Evolutionary conservation across 164 flowering plant species (phyloP).

Genomic region (Euptelea pleiosperma): DNA sequence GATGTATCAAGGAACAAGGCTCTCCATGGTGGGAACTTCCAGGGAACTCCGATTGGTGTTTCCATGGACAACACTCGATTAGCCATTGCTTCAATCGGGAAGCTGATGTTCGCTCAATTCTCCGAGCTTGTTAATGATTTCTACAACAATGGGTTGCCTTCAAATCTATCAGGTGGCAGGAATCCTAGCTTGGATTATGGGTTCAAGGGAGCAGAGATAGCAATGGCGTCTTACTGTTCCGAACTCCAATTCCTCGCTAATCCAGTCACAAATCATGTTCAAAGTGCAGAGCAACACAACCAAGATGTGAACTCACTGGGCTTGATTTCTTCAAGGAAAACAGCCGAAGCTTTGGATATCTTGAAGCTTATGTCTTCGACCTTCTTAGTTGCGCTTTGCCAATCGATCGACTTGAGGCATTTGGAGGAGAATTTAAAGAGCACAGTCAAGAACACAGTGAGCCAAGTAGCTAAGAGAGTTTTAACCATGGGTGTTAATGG

Average conservation of each 20-base stretch:
- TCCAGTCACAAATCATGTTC: conserved; percentile 66
- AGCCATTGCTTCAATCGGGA: conserved; percentile 58
- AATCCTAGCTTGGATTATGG: conserved; percentile 75
- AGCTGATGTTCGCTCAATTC: conserved; percentile 65
- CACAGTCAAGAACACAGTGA: conserved; percentile 50
- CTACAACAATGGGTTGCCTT: conserved; percentile 65
- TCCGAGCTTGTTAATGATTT: conserved; percentile 65
- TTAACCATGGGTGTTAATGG: conserved; percentile 43
- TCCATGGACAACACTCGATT: conserved; percentile 68
- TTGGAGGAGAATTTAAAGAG: conserved; percentile 56
- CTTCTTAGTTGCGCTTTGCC: conserved; percentile 53
- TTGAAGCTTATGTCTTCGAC: conserved; percentile 60
- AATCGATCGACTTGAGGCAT: conserved; percentile 58
- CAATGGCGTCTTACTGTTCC: conserved; percentile 63
- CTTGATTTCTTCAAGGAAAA: conserved; percentile 53
- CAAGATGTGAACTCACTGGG: conserved; percentile 71
- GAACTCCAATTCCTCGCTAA: conserved; percentile 65
- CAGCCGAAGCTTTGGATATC: conserved; percentile 54
- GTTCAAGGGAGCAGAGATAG: conserved; percentile 55
- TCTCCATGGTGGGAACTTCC: conserved; percentile 66
- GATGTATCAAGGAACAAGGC: conserved; percentile 63
- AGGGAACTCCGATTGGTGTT: conserved; percentile 68
- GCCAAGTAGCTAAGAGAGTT: conserved; percentile 48
- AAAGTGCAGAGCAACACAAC: conserved; percentile 68
- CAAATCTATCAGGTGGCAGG: conserved; percentile 55